Evolutionary conservation across 176 grass and related monocot species (phyloP), one percentile per base, ranked within the genome.

Genomic region (Aegilops speltoides): DNA sequence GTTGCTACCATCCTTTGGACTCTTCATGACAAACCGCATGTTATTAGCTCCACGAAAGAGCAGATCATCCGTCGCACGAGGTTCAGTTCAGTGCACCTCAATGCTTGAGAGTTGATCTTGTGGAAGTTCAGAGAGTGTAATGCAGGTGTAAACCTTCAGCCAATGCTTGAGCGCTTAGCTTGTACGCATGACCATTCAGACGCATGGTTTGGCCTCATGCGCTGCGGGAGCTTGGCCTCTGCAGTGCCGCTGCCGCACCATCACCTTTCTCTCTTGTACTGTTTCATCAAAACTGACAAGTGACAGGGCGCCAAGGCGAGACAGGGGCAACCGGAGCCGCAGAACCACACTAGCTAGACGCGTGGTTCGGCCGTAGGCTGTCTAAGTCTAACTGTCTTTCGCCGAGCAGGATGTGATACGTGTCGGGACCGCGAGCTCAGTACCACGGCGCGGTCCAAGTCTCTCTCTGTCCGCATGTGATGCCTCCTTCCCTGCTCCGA

Each of bases 251-350:
- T 36, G 16, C 56, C 14, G 67, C 24, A 56, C 15, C 29, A 46
- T 64, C 65, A 9, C 52, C 12, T 68, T 85, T 64, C 62, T 68
- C 79, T 54, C 78, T 37, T 64, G 80, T 83, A 86, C 65, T 46
- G 89, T 84, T 87, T 79, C 80, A 75, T 83, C 75, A 68, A 64
- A 78, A 74, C 84, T 74, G 74, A 84, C 67, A 15, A 12, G 57
- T 1, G 8, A 8, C 26, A 28, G 17, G 20, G 23, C 36, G 26
- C 31, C 69, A 80, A 80, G 80, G 60, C 80, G 66, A 25, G 78
- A 29, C 69, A 64, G 73, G 34, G 59, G 41, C 56, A 31, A 48
- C 82, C 83, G 54, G 10, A 66, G 23, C 13, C 11, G 73, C 73
- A 87, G 56, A 76, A 62, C 14, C 43, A 46, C 43, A 46, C 52